These are phyloP conservation scores for Teratosphaeria gauchensis DNA, from an alignment of 2,329 filamentous ascomycete genomes.

Conservation along the genomic window DNA sequence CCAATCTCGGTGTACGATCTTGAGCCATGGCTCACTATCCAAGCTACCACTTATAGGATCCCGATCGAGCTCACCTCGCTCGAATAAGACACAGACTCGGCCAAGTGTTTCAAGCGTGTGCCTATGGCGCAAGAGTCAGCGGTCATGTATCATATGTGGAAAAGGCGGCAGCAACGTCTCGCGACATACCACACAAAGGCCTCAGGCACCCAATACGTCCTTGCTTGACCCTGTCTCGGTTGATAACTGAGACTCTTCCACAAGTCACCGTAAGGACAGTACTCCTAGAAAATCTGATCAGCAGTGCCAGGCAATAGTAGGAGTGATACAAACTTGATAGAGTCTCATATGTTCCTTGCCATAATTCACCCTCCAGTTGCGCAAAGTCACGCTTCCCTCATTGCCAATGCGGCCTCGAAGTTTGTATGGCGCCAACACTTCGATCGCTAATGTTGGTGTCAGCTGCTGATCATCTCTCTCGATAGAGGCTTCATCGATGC, in stretches of 20 bases:
- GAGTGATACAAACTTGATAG: background rate
- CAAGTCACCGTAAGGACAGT: background rate
- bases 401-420: background rate
- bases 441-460: background rate
- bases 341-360: background rate
- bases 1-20: too few relatives aligned
- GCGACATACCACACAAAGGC: background rate
- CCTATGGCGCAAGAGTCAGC: background rate
- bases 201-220: background rate
- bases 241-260: background rate
- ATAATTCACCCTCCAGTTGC: background rate
- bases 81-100: background rate
- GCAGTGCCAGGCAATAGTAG: background rate
- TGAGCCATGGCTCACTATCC: background rate
- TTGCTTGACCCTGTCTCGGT: background rate
- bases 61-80: background rate
- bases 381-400: background rate
- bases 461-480: too few relatives aligned
- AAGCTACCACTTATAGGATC: background rate
- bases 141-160: too few relatives aligned
- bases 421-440: background rate
- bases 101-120: background rate
- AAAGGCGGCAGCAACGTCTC: too few relatives aligned
- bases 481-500: too few relatives aligned
- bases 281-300: background rate